Base-by-base conservation (phyloP, 148 eudicot species). In the Camellia japonica region DNA sequence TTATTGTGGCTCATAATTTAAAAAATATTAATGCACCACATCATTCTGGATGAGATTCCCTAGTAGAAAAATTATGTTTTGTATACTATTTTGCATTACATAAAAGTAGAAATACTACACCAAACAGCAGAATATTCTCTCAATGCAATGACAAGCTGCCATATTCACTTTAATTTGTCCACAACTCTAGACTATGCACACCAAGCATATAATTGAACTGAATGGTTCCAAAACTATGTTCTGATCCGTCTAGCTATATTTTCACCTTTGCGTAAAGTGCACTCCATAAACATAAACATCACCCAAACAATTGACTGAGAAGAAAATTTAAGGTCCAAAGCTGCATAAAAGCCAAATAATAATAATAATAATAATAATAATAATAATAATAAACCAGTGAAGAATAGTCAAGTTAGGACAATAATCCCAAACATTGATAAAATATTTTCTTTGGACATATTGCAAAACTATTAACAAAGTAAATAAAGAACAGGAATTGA, bases 181-280 rank as follows among this genome's bases (percentile, higher is more conserved):
- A 19, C 58, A 76, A 20, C 58, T 30, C 38, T 64, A 38, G 43
- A 62, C 43, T 52, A 65, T 11, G 41, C 20, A 30, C 9, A 46
- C 79, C 41, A 47, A 41, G 44, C 16, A 76, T 63, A 76, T 63
- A 76, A 76, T 8, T 65, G 80, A 55, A 52, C 41, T 65, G 61
- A 51, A 65, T 77, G 49, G 11, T 65, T 65, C 80, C 71, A 77
- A 63, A 77, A 59, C 78, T 18, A 20, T 42, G 46, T 75, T 76
- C 51, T 49, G 8, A 30, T 71, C 74, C 68, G 7, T 63, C 56
- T n/a, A 51, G 58, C 4, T 47, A 76, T 76, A 41, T 7, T 63
- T 63, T 65, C 52, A 43, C 54, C 59, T 47, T 62, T 6, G 43
- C 47, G 7, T 30, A 15, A 19, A 63, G 43, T 76, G 7, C 56